Conservation (phyloP, 495 filamentous ascomycete genomes). For the Penicillium ucsense region DNA sequence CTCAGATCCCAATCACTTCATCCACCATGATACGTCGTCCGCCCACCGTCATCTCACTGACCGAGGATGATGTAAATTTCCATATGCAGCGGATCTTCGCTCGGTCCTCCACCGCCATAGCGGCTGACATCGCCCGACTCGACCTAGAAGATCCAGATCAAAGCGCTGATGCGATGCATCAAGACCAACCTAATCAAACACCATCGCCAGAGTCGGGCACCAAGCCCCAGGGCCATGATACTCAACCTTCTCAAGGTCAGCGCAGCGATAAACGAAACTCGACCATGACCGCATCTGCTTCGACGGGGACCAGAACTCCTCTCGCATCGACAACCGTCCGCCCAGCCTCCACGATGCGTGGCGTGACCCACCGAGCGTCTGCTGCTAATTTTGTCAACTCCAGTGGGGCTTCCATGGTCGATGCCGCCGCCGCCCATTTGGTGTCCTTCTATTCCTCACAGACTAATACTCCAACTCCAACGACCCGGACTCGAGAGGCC, state of each 20-base stretch:
- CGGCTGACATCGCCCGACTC: slow-evolving; percentile 9
- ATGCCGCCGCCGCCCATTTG: not conserved
- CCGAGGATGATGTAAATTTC: slow-evolving; percentile 40
- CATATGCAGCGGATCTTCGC: slow-evolving; percentile 15
- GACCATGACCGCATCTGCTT: not conserved
- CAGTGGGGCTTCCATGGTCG: not conserved
- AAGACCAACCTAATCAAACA: not conserved
- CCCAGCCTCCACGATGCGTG: not conserved
- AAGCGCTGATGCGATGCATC: slow-evolving; percentile 4
- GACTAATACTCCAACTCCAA: not conserved
- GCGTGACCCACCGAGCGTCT: slow-evolving; percentile 4
- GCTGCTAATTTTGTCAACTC: slow-evolving; percentile 2
- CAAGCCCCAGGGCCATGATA: not conserved
- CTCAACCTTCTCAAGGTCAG: not conserved
- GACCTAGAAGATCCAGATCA: slow-evolving; percentile 8
- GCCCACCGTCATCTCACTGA: slow-evolving; percentile 43
- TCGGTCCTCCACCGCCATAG: slow-evolving; percentile 4
- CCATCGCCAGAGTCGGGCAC: not conserved
- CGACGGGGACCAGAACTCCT: not conserved
- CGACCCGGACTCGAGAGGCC: not conserved
- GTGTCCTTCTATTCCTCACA: slow-evolving; percentile 1
- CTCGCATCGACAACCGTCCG: not conserved
- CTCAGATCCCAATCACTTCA: not conserved
- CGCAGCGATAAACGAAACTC: not conserved
- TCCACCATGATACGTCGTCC: slow-evolving; percentile 44